Evolutionary conservation across 495 filamentous ascomycete species (phyloP).

Genomic region (Aspergillus sclerotiicarbonarius): DNA sequence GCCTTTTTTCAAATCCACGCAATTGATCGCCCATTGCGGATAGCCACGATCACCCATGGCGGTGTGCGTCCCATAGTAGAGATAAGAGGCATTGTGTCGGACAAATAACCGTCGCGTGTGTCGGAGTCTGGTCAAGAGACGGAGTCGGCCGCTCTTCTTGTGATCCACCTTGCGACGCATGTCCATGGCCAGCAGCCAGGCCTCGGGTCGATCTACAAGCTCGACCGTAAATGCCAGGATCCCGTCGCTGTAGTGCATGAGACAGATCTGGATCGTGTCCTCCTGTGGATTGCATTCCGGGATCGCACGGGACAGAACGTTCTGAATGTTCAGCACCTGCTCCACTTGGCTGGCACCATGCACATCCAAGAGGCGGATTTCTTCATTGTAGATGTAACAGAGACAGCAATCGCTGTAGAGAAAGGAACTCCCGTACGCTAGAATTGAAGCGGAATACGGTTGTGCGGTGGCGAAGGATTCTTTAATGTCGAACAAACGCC

Average conservation of each 20-base stretch:
- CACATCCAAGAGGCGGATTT: slow-evolving; percentile 64
- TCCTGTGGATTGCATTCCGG: slow-evolving; percentile 19
- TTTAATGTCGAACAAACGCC: slow-evolving; percentile 58
- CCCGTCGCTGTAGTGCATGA: slow-evolving; percentile 61
- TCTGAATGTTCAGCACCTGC: slow-evolving; percentile 56
- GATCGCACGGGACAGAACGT: slow-evolving; percentile 39
- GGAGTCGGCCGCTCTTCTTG: slow-evolving; percentile 30
- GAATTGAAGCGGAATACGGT: slow-evolving; percentile 59
- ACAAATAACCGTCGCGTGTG: slow-evolving; percentile 61
- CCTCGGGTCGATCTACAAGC: slow-evolving; percentile 31
- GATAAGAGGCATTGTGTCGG: slow-evolving; percentile 60
- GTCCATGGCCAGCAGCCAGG: slow-evolving; percentile 61
- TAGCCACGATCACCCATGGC: slow-evolving; percentile 48
- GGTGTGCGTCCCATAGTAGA: slow-evolving; percentile 67
- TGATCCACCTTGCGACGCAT: slow-evolving; percentile 27
- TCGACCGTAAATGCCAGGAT: slow-evolving; percentile 56
- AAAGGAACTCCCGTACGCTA: slow-evolving; percentile 61
- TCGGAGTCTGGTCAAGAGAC: slow-evolving; percentile 41
- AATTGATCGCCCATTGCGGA: slow-evolving; percentile 60
- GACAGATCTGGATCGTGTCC: slow-evolving; percentile 50
- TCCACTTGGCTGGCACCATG: slow-evolving; percentile 52
- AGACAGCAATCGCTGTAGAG: slow-evolving; percentile 62
- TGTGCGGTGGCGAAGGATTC: slow-evolving; percentile 59
- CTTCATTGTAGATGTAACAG: slow-evolving; percentile 56
- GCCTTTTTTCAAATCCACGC: slow-evolving; percentile 48